Base-by-base conservation (phyloP, 495 filamentous ascomycete species). In the Podospora fimiseda region DNA sequence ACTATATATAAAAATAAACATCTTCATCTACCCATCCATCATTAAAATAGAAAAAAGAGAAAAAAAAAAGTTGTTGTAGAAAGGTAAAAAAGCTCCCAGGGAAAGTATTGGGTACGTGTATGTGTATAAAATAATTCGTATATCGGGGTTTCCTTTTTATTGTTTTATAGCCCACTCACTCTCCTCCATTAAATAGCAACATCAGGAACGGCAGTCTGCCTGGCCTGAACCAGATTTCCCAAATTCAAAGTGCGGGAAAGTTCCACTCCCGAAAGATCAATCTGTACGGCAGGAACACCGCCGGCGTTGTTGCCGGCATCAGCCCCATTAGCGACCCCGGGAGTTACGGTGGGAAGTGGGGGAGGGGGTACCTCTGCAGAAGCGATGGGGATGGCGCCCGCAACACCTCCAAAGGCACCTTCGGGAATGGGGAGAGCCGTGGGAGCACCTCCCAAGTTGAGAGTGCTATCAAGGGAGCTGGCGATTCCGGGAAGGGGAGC, bases 241-340 rank as follows among this genome's bases (percentile, higher is more conserved):
- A 71, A 48, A 15, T 66, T 61, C 14, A 71, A 46, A 48, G 62
- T 50, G 53, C 66, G 69, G 38, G 59, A 60, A 33, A 71, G 46
- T n/a, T 44, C 65, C 57, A 71, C 36, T 2, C 61, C 60, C n/a
- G 60, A 62, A 1, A 69, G 51, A 37, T 69, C 60, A 15, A 69
- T 66, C 7, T 38, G 50, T 1, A 63, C 51, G 43, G 43, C 33
- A 22, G 55, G 27, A 4, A 50, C 56, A 18, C 51, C 48, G 48
- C 55, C 44, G 49, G 52, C 30, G 36, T 43, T 52, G 27, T 30
- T 13, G 6, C 37, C 43, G 9, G 40, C 46, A 0, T 18, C 47
- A 20, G 60, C 60, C 9, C 57, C 60, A 19, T 61, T 57, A 14
- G 62, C 62, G 1, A 64, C 57, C 1, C 39, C 60, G 0, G 60